Evolutionary conservation across 129 eudicot species (phyloP).

Genomic region (Tanacetum coccineum): DNA sequence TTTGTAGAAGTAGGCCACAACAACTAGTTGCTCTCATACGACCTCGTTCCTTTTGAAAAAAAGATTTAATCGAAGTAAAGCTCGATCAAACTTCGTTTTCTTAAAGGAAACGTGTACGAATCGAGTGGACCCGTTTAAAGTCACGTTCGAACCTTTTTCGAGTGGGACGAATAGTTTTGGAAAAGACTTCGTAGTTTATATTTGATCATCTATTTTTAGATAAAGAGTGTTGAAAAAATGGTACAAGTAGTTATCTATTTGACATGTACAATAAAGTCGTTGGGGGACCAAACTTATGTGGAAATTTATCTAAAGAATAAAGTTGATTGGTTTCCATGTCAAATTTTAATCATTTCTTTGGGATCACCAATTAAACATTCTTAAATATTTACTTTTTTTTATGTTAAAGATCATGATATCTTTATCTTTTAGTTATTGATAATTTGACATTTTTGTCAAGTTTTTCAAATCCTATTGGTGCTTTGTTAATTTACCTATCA

Average conservation of each 20-base stretch:
- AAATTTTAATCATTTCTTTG: slow-evolving; percentile 20
- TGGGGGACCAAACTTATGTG: slow-evolving; percentile 36
- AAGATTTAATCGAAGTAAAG: neutral
- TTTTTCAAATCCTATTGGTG: no score
- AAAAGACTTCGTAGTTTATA: slow-evolving; percentile 21
- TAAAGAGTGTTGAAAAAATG: slow-evolving; percentile 32
- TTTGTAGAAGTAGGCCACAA: neutral
- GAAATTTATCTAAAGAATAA: slow-evolving; percentile 34
- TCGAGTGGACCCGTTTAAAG: slow-evolving; percentile 20
- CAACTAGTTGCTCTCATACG: neutral
- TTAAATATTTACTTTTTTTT: neutral
- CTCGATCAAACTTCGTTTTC: neutral
- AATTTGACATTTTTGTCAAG: neutral
- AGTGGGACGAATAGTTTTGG: slow-evolving; percentile 16
- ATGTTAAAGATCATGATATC: neutral
- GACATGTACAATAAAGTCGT: slow-evolving; percentile 29
- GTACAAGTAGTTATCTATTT: slow-evolving; percentile 33
- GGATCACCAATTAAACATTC: slow-evolving; percentile 22
- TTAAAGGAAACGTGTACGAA: slow-evolving; percentile 28
- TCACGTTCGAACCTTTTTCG: slow-evolving; percentile 21
- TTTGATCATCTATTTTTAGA: slow-evolving; percentile 16
- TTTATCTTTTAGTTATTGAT: neutral
- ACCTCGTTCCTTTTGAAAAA: neutral
- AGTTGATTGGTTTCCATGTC: slow-evolving; percentile 30
- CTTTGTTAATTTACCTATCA: no score